Evolutionary conservation across 176 grass and related monocot species (phyloP).

Genomic region (Areca catechu): DNA sequence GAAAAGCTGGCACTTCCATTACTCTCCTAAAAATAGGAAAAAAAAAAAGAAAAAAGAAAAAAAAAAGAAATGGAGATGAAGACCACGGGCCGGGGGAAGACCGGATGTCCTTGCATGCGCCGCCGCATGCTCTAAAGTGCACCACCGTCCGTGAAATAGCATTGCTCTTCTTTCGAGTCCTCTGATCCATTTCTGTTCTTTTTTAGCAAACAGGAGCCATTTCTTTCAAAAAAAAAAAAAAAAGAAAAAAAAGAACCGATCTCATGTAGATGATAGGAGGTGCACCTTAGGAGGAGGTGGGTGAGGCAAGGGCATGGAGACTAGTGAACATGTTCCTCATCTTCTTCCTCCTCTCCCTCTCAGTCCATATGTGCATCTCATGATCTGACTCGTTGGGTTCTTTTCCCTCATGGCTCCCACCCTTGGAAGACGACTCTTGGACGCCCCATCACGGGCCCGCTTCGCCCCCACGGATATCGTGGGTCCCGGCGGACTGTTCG

Average conservation of each 20-base stretch:
- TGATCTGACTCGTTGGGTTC: background rate
- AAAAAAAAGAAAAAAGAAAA: no score
- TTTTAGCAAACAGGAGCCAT: no score
- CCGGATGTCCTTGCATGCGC: no score
- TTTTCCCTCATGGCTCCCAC: background rate
- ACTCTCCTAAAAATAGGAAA: no score
- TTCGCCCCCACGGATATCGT: background rate
- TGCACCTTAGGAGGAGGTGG: conserved; percentile 22
- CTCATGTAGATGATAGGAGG: background rate
- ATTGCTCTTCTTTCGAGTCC: no score
- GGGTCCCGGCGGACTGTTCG: background rate
- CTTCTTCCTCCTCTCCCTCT: conserved; percentile 37
- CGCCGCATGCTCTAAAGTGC: no score
- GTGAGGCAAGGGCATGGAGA: conserved; percentile 43
- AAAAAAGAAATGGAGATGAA: no score
- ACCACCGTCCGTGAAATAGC: no score
- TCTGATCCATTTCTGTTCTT: no score
- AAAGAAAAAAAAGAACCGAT: conserved; percentile 6
- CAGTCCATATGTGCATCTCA: conserved; percentile 17
- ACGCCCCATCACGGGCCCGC: background rate
- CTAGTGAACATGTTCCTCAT: conserved; percentile 33
- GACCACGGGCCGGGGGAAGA: no score
- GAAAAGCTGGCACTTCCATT: no score
- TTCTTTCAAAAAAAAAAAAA: background rate
- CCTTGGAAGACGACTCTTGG: background rate